Evolutionary conservation across 2,329 filamentous ascomycete species (phyloP).

Genomic region (Ophiostoma australiae): DNA sequence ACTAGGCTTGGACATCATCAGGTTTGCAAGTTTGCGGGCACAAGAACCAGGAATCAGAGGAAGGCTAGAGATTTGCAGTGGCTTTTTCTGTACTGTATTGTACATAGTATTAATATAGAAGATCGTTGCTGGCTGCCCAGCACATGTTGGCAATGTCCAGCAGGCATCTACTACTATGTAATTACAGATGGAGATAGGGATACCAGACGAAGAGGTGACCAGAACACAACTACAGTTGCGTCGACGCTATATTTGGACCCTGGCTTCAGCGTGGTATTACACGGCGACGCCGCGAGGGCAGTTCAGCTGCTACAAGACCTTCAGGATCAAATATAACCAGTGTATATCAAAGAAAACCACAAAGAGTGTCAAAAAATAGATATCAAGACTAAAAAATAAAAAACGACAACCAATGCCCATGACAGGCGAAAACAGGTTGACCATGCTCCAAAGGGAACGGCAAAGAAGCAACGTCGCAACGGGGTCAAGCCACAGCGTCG

Average conservation of each 20-base stretch:
- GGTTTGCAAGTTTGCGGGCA: background rate
- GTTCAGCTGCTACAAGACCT: background rate
- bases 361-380: background rate
- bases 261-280: background rate
- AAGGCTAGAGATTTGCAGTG: too few species aligned
- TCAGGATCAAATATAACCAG: background rate
- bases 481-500: constrained; percentile 22
- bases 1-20: constrained; percentile 7
- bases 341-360: background rate
- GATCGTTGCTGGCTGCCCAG: background rate
- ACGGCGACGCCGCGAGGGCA: background rate
- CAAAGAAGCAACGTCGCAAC: constrained; percentile 13
- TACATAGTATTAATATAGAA: too few species aligned
- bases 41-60: background rate
- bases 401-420: background rate
- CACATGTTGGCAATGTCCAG: background rate
- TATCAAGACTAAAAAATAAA: background rate
- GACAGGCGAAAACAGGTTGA: background rate
- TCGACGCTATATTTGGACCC: background rate
- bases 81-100: too few species aligned
- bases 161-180: too few species aligned
- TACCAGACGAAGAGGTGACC: background rate
- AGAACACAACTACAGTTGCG: background rate
- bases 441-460: background rate
- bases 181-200: background rate